Base-by-base conservation (phyloP, 192 early-diverging fungal species). In the Bifiguratus adelaidae region DNA sequence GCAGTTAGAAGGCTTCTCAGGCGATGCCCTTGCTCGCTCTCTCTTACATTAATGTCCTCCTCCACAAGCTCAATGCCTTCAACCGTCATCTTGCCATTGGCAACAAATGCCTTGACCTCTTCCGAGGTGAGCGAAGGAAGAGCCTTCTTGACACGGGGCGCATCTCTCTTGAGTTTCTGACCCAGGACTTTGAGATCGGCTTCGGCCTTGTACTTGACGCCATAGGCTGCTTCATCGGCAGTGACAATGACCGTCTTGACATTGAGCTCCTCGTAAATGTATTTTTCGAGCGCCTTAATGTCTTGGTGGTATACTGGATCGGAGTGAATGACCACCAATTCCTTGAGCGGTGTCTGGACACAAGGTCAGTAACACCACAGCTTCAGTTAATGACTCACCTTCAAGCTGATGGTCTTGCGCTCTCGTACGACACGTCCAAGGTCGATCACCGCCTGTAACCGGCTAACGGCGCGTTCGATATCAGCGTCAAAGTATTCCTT, bases 381-480 rank as follows among this genome's bases (percentile, higher is more conserved):
- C 12, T 45, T 53, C 27, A 55, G 11, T 15, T 25, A 12, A n/a
- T n/a, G 21, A 54, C 41, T 19, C 36, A 65, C 71, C 58, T 99
- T 99, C 53, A 99, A 78, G 45, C 87, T 80, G 59, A 97, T 75
- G 35, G 76, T 92, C 50, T 89, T 85, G 62, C 86, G 77, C 58
- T 99, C 95, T 50, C 95, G 89, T 45, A 89, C 71, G 52, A 79
- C 65, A 36, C 95, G 83, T 22, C 92, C 94, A 46, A 91, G 77
- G 56, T 99, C 94, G 54, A 99, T 97, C 41, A 99, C 95, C 2
- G 80, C 67, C 69, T 95, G 92, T 91, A 99, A 94, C 50, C 94
- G 83, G 30, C 78, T 72, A 54, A 99, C 88, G 45, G 86, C 71
- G 47, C 95, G 87, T 70, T 99, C 95, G 61, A 99, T 91, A 15